These are phyloP conservation scores for Debaryomyces sp. DNA, from an alignment of 1,139 yeast genomes.

Conservation along the genomic window DNA sequence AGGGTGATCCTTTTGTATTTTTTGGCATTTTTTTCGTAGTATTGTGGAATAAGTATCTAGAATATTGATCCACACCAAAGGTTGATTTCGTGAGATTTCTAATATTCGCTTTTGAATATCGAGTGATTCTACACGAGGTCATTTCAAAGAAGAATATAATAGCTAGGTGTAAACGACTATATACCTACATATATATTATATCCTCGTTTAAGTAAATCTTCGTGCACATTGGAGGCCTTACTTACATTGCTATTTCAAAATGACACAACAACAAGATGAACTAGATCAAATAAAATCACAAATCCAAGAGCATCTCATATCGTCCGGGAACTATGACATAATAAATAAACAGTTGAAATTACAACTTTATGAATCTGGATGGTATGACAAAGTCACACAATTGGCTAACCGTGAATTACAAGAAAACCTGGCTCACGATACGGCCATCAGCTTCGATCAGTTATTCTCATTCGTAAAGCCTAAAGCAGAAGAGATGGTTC, in stretches of 20 bases:
- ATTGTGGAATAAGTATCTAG: background rate
- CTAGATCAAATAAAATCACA: conserved; percentile 58
- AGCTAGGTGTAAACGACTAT: background rate
- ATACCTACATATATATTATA: background rate
- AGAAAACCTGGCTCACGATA: conserved; percentile 31
- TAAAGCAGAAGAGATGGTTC: conserved; percentile 69
- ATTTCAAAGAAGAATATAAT: background rate
- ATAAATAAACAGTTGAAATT: conserved; percentile 64
- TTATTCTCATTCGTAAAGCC: conserved; percentile 60
- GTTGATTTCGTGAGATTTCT: conserved; percentile 7
- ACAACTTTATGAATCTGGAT: conserved; percentile 74
- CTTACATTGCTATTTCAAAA: conserved; percentile 10
- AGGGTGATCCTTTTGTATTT: conserved; percentile 34
- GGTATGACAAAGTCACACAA: conserved; percentile 77
- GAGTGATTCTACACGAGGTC: conserved; percentile 1
- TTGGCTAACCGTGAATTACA: conserved; percentile 50
- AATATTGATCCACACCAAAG: conserved; percentile 7
- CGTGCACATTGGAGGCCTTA: background rate
- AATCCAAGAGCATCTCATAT: conserved; percentile 70
- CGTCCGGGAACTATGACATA: conserved; percentile 78
- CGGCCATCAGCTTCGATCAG: conserved; percentile 53
- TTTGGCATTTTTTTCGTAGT: conserved; percentile 7
- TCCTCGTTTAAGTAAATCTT: background rate
- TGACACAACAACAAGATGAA: conserved; percentile 41
- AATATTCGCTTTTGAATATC: background rate